phyloP scores from a whole-genome alignment of 371 early-diverging fungal genomes.

The Mortierella sp. region DNA sequence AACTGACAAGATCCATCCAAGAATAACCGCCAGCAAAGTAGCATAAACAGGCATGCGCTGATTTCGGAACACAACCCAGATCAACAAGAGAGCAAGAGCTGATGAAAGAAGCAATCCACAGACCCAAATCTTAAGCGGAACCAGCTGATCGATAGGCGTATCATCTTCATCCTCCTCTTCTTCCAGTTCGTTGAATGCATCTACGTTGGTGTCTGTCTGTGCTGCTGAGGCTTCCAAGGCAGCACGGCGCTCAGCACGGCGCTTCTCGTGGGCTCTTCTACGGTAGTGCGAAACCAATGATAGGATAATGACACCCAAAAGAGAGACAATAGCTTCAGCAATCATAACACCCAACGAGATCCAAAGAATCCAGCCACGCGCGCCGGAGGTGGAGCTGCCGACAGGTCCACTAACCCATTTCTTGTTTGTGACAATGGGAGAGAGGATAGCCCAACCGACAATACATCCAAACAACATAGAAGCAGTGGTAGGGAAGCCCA shows the following conservation, averaged over 20 bases:
- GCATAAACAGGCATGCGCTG: conserved; percentile 60
- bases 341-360: conserved; percentile 86
- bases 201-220: not conserved
- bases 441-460: conserved; percentile 85
- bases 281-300: conserved; percentile 47
- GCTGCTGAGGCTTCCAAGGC: conserved; percentile 23
- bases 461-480: conserved; percentile 82
- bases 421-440: conserved; percentile 74
- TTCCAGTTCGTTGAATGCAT: not conserved
- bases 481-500: conserved; percentile 83
- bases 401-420: conserved; percentile 86
- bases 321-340: conserved; percentile 78
- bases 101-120: conserved; percentile 73
- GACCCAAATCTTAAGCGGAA: conserved; percentile 69
- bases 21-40: conserved; percentile 59
- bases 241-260: too few relatives aligned
- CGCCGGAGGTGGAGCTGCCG: conserved; percentile 77
- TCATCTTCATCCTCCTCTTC: conserved; percentile 54
- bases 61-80: conserved; percentile 71
- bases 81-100: conserved; percentile 66
- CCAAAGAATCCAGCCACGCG: conserved; percentile 90
- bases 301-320: conserved; percentile 66
- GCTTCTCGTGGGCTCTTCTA: conserved; percentile 8
- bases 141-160: conserved; percentile 60
- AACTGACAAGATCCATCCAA: conserved; percentile 66